Conservation (phyloP, 2,329 filamentous ascomycete genomes). For the Aspergillus sp. region DNA sequence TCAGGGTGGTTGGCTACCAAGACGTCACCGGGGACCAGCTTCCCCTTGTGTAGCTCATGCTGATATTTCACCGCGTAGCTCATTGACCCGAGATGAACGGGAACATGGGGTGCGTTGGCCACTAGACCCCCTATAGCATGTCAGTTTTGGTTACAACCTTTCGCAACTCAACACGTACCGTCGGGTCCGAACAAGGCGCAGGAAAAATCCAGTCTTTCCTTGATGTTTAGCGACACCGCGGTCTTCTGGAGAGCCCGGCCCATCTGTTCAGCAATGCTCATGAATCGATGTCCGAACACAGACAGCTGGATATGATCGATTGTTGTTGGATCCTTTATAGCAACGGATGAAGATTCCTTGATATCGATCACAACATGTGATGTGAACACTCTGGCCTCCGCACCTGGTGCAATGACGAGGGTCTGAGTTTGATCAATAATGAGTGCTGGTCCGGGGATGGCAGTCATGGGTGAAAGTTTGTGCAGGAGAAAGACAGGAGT, state of each 20-base stretch:
- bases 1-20: constrained; percentile 82
- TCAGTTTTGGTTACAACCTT: too few species aligned
- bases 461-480: constrained; percentile 31
- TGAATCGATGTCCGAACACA: constrained; percentile 57
- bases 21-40: constrained; percentile 74
- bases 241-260: constrained; percentile 56
- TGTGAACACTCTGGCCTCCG: constrained; percentile 72
- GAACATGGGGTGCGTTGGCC: constrained; percentile 67
- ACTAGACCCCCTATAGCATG: constrained; percentile 48
- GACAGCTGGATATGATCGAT: constrained; percentile 53
- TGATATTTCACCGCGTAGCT: constrained; percentile 79
- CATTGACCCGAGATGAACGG: constrained; percentile 80
- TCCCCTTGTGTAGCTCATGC: constrained; percentile 75
- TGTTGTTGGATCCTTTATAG: constrained; percentile 16
- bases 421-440: constrained; percentile 74
- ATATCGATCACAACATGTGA: constrained; percentile 90
- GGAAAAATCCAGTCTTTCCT: constrained; percentile 81
- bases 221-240: constrained; percentile 65
- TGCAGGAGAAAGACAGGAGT: constrained; percentile 37
- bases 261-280: constrained; percentile 61
- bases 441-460: constrained; percentile 68
- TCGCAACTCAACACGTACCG: constrained; percentile 50
- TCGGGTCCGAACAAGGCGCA: constrained; percentile 76
- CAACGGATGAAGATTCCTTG: constrained; percentile 22
- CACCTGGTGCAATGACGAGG: constrained; percentile 79